These are phyloP conservation scores for Botryobasidium botryosum DNA, from an alignment of 768 basidiomycete genomes.

Conservation along the genomic window DNA sequence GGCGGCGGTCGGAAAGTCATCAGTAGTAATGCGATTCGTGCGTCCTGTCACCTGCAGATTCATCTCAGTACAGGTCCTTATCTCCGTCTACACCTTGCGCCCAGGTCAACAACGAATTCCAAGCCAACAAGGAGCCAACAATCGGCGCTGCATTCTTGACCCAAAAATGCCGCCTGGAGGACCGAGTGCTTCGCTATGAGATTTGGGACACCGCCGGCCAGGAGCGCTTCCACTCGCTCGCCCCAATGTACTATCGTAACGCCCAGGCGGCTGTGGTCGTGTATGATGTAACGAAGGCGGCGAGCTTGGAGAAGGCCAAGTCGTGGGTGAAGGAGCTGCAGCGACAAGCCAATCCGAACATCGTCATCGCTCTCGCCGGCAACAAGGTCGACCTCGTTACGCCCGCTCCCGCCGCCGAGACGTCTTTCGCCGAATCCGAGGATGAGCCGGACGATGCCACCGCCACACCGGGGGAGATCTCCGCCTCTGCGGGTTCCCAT, in stretches of 20 bases:
- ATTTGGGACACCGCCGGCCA: constrained; percentile 96
- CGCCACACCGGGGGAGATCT: constrained; percentile 56
- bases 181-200: constrained; percentile 83
- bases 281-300: constrained; percentile 92
- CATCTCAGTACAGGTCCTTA: background rate
- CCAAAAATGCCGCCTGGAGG: constrained; percentile 89
- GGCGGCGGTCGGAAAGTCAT: constrained; percentile 97
- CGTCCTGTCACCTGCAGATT: constrained; percentile 18
- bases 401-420: constrained; percentile 22
- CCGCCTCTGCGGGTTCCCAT: constrained; percentile 28
- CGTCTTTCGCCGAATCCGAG: constrained; percentile 42
- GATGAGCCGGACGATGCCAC: constrained; percentile 91
- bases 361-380: constrained; percentile 94
- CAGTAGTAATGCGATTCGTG: constrained; percentile 94
- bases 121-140: constrained; percentile 96
- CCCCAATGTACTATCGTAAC: constrained; percentile 98
- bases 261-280: constrained; percentile 97
- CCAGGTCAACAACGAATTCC: constrained; percentile 97
- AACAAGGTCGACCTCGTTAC: constrained; percentile 86
- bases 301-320: constrained; percentile 95
- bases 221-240: constrained; percentile 95
- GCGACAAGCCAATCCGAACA: constrained; percentile 96
- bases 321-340: constrained; percentile 99
- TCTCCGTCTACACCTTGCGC: too few species aligned
- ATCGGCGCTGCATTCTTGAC: constrained; percentile 94